Base-by-base conservation (phyloP, 768 basidiomycete species). In the Crucibulum laeve region DNA sequence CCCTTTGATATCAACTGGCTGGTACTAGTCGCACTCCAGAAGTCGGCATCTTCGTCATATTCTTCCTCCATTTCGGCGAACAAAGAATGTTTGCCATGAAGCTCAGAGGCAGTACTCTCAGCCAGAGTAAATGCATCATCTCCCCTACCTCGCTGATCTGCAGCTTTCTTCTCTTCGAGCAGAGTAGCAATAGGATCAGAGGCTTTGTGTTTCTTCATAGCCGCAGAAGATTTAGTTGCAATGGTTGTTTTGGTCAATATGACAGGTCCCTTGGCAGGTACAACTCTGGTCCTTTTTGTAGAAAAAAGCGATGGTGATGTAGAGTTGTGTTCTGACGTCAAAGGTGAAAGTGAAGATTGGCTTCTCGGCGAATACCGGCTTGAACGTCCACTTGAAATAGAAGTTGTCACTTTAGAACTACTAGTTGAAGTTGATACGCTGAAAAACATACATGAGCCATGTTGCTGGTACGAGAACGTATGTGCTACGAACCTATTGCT, bases 151-250 rank as follows among this genome's bases (percentile, higher is more conserved):
- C 52, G 53, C 45, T 65, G 62, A 24, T 71, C 66, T 5, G 66
- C 63, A 3, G 49, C 45, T 22, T 55, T 57, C 53, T 79, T 82
- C 58, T 82, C 80, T 48, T 69, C 75, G 28, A 83, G 55, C 23
- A 84, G 69, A 1, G 63, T 70, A 38, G 69, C 71, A 17, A 86
- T 65, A 7, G 84, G 82, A 48, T 80, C 76, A 24, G n/a, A 25
- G 10, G 24, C n/a, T 8, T 13, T 11, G 14, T 19, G 35, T 37
- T 8, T 8, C n/a, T 30, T 30, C 8, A 30, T n/a, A 30, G 28
- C 8, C 28, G 8, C 28, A 48, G 23, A 23, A 38, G 49, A 25
- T n/a, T 38, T 19, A n/a, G 14, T 2, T n/a, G 14, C 14, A 21
- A 13, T 38, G 21, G 19, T n/a, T n/a, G n/a, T n/a, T n/a, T n/a